These are phyloP conservation scores for Pascua sp. DNA, from an alignment of 1,284 basidiomycete species.

Conservation along the genomic window DNA sequence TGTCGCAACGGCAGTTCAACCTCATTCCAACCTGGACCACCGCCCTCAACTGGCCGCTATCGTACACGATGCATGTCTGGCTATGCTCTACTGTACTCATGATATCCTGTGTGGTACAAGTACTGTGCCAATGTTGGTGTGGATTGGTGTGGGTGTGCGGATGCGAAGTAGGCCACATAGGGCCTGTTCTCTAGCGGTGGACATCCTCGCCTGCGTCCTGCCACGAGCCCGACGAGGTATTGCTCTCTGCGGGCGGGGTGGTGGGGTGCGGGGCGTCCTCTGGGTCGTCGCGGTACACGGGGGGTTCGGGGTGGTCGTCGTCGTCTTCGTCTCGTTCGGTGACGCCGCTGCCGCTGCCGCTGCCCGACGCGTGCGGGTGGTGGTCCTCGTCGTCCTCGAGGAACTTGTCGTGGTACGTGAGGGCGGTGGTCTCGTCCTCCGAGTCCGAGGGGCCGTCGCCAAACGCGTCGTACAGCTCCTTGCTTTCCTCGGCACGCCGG, in stretches of 20 bases:
- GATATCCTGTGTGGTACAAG: no score
- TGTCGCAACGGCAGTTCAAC: no score
- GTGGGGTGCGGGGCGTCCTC: conserved; percentile 13
- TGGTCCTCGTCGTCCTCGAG: conserved; percentile 41
- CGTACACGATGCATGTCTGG: background rate
- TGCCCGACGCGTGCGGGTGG: conserved; percentile 1
- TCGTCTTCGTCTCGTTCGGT: conserved; percentile 2
- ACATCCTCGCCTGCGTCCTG: conserved; percentile 46
- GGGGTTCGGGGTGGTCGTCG: conserved; percentile 5
- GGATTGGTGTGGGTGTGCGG: no score
- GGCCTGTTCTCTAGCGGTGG: background rate
- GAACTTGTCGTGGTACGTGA: conserved; percentile 49
- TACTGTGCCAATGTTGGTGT: no score
- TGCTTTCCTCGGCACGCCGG: conserved; percentile 51
- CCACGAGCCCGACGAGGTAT: conserved; percentile 32
- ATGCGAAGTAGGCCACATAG: no score
- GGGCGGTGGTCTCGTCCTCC: conserved; percentile 29
- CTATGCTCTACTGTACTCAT: no score
- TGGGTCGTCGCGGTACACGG: conserved; percentile 26
- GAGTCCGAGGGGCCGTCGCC: conserved; percentile 58
- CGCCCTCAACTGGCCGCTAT: background rate
- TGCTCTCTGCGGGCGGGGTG: conserved; percentile 14
- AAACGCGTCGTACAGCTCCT: conserved; percentile 88
- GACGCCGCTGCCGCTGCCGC: conserved; percentile 6
- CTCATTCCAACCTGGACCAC: no score